phyloP scores from a whole-genome alignment of 768 basidiomycete genomes.

The Agaricus subrufescens region DNA sequence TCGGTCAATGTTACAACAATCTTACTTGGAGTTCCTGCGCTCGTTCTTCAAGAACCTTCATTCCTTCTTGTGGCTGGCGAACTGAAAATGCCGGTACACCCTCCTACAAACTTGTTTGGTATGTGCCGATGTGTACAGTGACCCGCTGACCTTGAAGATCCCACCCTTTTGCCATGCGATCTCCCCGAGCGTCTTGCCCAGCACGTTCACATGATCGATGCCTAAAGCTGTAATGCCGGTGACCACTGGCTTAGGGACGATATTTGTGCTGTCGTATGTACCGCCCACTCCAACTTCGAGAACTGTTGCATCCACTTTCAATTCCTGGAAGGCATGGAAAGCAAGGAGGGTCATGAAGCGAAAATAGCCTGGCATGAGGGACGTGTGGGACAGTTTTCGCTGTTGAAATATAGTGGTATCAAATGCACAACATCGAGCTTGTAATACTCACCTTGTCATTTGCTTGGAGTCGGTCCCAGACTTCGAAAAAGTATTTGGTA shows the following conservation, averaged over 20 bases:
- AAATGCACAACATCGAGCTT: not conserved
- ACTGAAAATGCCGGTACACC: slow-evolving; percentile 86
- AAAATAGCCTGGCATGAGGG: slow-evolving; percentile 88
- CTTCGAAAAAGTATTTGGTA: slow-evolving; percentile 89
- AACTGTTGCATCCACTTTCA: slow-evolving; percentile 85
- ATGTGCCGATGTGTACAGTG: not conserved
- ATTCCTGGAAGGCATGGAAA: slow-evolving; percentile 80
- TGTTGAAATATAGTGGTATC: slow-evolving; percentile 16
- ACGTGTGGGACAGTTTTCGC: slow-evolving; percentile 47
- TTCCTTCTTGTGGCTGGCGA: slow-evolving; percentile 63
- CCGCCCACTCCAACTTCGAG: slow-evolving; percentile 98
- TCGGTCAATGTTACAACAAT: not conserved
- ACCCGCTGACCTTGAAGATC: slow-evolving; percentile 75
- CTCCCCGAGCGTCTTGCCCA: slow-evolving; percentile 84
- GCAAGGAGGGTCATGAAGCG: slow-evolving; percentile 90
- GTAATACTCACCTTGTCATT: slow-evolving; percentile 49
- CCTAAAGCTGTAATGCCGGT: slow-evolving; percentile 90
- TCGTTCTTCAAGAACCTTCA: slow-evolving; percentile 61
- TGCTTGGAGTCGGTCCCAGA: slow-evolving; percentile 80
- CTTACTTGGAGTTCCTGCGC: slow-evolving; percentile 64
- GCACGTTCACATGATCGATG: slow-evolving; percentile 82
- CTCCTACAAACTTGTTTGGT: slow-evolving; percentile 35
- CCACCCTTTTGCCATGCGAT: slow-evolving; percentile 97
- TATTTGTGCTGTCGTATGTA: slow-evolving; percentile 90
- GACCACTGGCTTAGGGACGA: slow-evolving; percentile 86